Evolutionary conservation across 257 asterid genomes (phyloP), one percentile per base, ranked within the genome.

Genomic region (Leptodermis oblonga): DNA sequence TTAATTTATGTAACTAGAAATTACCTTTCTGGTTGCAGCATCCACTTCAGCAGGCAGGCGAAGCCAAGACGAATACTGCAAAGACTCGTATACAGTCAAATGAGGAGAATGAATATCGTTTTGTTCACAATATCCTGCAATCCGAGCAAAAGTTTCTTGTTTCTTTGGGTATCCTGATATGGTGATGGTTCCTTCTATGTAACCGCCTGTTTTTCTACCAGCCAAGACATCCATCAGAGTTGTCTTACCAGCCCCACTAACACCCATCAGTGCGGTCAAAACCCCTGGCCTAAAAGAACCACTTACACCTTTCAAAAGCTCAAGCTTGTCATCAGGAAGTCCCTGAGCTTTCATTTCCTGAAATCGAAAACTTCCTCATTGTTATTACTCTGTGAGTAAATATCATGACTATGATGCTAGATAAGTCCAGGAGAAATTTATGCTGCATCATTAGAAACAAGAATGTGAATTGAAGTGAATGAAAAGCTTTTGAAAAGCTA

Each of bases 221-320:
- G 98, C 92, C 71, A 92, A 85, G 63, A 90, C 98, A 78, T 92
- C 98, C 98, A 92, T 86, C 58, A 92, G 87, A 67, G 98, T 92
- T 34, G 97, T 92, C 82, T 92, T 92, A n/a, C 96, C 98, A 68
- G 98, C 98, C 41, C 98, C 98, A 62, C 97, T 92, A 13, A 92
- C 97, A 31, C 98, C 98, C 62, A 92, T 84, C 67, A 92, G 78
- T 55, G 98, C 98, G 42, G 98, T 92, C 72, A 92, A 87, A 62
- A 92, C 91, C 1, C 98, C 96, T 1, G 97, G 98, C 67, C 81
- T 86, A 69, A 92, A 90, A 68, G 90, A 90, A 45, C 98, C 98
- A 23, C 86, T 86, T 15, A 92, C 84, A 61, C 88, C 83, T 56
- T 77, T 90, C 74, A 92, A 82, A 55, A 92, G 82, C 82, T 84